A percentile compares a stretch with the other conserved stretches of the same genome.
These are phyloP conservation scores for Punctularia strigosozonata DNA, from an alignment of 768 basidiomycete species.

Conservation along the genomic window DNA sequence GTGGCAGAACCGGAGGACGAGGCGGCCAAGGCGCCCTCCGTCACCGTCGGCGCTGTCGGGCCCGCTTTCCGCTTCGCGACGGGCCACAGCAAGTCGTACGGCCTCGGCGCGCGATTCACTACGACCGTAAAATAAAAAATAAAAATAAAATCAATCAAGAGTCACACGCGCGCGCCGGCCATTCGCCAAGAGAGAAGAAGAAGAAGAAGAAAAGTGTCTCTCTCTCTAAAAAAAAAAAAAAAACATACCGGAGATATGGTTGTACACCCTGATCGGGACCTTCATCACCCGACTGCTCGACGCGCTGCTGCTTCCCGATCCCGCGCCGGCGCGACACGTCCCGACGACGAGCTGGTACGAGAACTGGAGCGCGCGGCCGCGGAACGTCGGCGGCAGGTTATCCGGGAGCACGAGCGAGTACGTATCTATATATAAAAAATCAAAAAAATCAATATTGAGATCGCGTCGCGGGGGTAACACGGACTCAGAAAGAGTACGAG, in stretches of 20 bases:
- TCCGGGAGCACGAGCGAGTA: slow-evolving; percentile 70
- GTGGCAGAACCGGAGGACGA: no score
- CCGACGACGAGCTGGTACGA: slow-evolving; percentile 88
- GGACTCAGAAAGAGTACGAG: no score
- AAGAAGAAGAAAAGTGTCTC: not conserved
- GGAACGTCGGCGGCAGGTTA: slow-evolving; percentile 82
- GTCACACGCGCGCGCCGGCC: slow-evolving; percentile 5
- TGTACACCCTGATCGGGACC: slow-evolving; percentile 86
- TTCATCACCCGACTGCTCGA: slow-evolving; percentile 73
- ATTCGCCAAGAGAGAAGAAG: slow-evolving; percentile 2
- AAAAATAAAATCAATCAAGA: not conserved
- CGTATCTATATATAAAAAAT: slow-evolving; percentile 39
- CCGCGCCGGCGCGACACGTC: slow-evolving; percentile 52
- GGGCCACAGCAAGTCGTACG: slow-evolving; percentile 84
- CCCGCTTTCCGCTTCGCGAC: slow-evolving; percentile 30
- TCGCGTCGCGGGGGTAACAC: no score
- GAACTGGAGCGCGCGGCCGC: slow-evolving; percentile 73
- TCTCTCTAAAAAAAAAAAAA: not conserved
- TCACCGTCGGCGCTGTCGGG: not conserved
- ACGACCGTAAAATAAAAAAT: not conserved
- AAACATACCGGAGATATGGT: slow-evolving; percentile 63
- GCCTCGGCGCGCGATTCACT: slow-evolving; percentile 40
- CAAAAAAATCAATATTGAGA: no score
- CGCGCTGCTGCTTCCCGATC: slow-evolving; percentile 31
- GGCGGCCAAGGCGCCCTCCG: no score